Base-by-base conservation (phyloP, 495 filamentous ascomycete genomes). In the Tuber indicum region DNA sequence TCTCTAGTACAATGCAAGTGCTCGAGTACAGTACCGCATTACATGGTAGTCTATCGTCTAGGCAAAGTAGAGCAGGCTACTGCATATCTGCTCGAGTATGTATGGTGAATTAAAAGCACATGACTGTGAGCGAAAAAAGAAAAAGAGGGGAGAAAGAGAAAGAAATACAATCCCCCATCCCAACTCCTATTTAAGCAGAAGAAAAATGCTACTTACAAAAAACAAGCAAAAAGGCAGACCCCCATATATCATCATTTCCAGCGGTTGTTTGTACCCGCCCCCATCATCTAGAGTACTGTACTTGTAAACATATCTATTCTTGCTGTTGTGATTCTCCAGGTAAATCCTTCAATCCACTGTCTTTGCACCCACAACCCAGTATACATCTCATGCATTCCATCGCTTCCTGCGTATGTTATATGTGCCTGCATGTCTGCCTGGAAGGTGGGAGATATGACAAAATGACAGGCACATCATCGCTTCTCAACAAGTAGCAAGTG, bases 401-500 rank as follows among this genome's bases (percentile, higher is more conserved):
- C 52, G 12, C n/a, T 32, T 26, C 52, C 52, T 32, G 16, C n/a
- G 52, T 26, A 62, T 62, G 14, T 32, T 26, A 62, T 26, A 62
- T 62, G n/a, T 32, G 14, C 10, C 4, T 5, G n/a, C 12, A 9
- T 32, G 3, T n/a, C 52, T 62, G 52, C 12, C 52, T 26, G n/a
- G 52, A 26, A 14, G 1, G 32, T 62, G 32, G 12, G 23, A 12
- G 52, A 32, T 26, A 32, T 26, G 12, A 62, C 26, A 32, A 32
- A 62, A 32, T 26, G 52, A 32, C 1, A 62, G 52, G 32, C n/a
- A 62, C 52, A 62, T 32, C 86, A 97, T 82, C 96, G 87, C 87
- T 91, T 95, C 90, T 99, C 96, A 21, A 99, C 91, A 62, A 99
- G 88, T 78, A 99, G 84, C 73, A 97, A 83, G 87, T 98, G 96